Evolutionary conservation across 2,329 filamentous ascomycete genomes (phyloP).

Genomic region (Tetracladium maxilliforme): DNA sequence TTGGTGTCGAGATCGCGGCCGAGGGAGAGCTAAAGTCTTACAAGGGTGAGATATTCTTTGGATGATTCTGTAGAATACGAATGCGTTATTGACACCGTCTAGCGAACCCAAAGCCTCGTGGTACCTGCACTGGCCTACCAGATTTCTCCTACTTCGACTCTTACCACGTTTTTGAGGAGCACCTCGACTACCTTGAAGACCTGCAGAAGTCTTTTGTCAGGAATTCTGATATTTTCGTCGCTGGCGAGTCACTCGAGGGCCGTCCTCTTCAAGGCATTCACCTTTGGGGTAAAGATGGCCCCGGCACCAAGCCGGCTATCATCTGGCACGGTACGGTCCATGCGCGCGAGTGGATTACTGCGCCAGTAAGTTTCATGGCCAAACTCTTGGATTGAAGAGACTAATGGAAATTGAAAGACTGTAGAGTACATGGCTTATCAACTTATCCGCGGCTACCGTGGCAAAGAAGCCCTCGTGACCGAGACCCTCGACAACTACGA

Average conservation of each 20-base stretch:
- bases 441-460: constrained; percentile 32
- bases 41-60: constrained; percentile 2
- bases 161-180: constrained; percentile 37
- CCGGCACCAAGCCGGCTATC: constrained; percentile 31
- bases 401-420: not conserved
- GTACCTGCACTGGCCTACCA: constrained; percentile 8
- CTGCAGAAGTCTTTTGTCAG: constrained; percentile 26
- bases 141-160: constrained; percentile 31
- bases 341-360: constrained; percentile 47
- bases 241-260: constrained; percentile 30
- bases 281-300: constrained; percentile 29
- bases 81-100: too few relatives aligned
- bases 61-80: constrained; percentile 1
- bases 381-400: too few relatives aligned
- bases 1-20: constrained; percentile 24
- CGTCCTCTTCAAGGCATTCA: constrained; percentile 30
- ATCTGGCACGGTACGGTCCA: constrained; percentile 44
- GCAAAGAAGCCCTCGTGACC: constrained; percentile 15
- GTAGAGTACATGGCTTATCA: constrained; percentile 36
- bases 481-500: constrained; percentile 44
- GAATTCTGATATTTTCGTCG: constrained; percentile 31
- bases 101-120: too few relatives aligned
- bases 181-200: constrained; percentile 29
- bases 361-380: too few relatives aligned
- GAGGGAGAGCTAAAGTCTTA: constrained; percentile 14